phyloP scores from a whole-genome alignment of 176 grass and related monocot genomes.

The Luzula sylvatica region DNA sequence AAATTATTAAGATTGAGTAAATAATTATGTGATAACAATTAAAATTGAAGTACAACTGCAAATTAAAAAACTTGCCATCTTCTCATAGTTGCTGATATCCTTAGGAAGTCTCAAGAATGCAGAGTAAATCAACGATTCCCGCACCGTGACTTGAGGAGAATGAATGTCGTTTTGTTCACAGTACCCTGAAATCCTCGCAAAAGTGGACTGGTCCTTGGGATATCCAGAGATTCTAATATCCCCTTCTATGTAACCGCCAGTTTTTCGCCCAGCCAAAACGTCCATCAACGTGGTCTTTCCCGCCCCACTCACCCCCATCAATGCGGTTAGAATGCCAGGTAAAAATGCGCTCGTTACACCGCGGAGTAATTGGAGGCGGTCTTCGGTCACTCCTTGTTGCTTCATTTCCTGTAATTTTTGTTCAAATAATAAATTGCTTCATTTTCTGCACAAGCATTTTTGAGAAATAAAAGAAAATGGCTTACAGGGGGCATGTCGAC shows the following conservation, averaged over 20 bases:
- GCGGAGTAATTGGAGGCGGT: conserved; percentile 78
- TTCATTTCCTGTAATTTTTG: conserved; percentile 76
- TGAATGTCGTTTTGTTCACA: conserved; percentile 99
- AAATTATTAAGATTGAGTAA: not conserved
- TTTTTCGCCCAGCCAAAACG: conserved; percentile 93
- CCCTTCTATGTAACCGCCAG: conserved; percentile 97
- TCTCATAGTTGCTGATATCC: conserved; percentile 69
- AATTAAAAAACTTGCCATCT: conserved; percentile 58
- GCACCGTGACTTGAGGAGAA: conserved; percentile 93
- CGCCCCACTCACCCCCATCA: conserved; percentile 98
- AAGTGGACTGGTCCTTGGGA: conserved; percentile 89
- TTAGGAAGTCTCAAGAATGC: conserved; percentile 75
- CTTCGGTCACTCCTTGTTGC: conserved; percentile 78
- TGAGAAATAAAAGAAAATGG: conserved; percentile 26
- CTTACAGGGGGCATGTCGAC: conserved; percentile 93
- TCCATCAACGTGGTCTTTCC: conserved; percentile 99
- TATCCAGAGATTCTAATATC: conserved; percentile 84
- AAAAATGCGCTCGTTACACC: conserved; percentile 75
- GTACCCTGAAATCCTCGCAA: conserved; percentile 96
- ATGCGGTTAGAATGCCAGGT: conserved; percentile 83
- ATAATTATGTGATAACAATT: not conserved
- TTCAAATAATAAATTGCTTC: conserved; percentile 18
- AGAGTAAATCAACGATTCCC: conserved; percentile 91
- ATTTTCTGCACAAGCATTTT: not conserved
- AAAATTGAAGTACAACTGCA: not conserved